These are phyloP conservation scores for Globisporangium abappressorium DNA, from an alignment of 352 stramenopile genomes.

Conservation along the genomic window DNA sequence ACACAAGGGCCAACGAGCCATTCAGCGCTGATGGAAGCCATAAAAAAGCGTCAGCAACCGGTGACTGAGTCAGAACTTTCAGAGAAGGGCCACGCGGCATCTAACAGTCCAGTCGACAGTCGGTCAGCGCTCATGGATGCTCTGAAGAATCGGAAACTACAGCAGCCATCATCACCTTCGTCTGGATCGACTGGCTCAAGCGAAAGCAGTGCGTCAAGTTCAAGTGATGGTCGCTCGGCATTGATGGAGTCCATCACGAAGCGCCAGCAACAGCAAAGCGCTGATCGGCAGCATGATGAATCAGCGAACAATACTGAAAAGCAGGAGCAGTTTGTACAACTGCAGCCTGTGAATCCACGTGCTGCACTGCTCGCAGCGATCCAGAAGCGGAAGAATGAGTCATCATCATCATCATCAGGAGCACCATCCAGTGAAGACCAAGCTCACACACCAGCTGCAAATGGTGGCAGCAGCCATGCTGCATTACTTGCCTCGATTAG, in stretches of 20 bases:
- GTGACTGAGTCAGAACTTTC: not conserved
- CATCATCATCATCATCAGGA: not conserved
- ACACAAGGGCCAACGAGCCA: slow-evolving; percentile 1
- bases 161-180: not conserved
- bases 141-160: not conserved
- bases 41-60: slow-evolving; percentile 10
- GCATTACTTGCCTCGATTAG: slow-evolving; percentile 1
- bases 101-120: not conserved
- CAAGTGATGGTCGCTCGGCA: slow-evolving; percentile 12
- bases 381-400: slow-evolving; percentile 5
- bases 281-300: not conserved
- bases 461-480: not conserved
- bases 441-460: not conserved
- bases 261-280: not conserved
- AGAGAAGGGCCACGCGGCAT: not conserved
- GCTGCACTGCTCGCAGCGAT: slow-evolving; percentile 21
- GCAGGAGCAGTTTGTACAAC: not conserved
- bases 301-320: not conserved
- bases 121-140: slow-evolving; percentile 5
- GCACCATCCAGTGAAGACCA: not conserved
- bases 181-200: not conserved
- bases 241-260: slow-evolving; percentile 11
- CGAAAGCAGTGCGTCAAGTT: not conserved
- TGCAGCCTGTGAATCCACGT: slow-evolving; percentile 6
- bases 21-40: slow-evolving; percentile 16